Evolutionary conservation across 352 stramenopile genomes (phyloP), one percentile per base, ranked within the genome.

Genomic region (Halophytophthora polymorphica): DNA sequence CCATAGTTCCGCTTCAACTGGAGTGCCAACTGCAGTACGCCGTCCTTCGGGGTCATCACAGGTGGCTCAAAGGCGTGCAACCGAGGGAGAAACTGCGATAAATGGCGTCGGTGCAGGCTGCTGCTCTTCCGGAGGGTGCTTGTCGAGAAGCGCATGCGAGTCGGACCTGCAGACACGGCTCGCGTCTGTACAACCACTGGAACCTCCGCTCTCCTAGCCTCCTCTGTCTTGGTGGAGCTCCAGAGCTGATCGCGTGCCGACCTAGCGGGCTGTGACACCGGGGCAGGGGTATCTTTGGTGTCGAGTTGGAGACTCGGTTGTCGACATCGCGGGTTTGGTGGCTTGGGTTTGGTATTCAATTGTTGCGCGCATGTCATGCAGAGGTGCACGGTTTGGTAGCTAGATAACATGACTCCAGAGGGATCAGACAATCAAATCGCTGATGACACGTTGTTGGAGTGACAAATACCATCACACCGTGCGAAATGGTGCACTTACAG

Each of bases 361-460:
- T 44, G 39, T 10, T 59, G 34, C 11, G 72, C 60, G 21, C 72
- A 83, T 13, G 46, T 15, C 11, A 76, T 66, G 18, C 72, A 83
- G 29, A 83, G 28, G 12, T 63, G 65, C 11, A 73, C 47, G 13
- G 66, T 82, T 38, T 76, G 71, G 25, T 82, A 82, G 5, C 71
- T 82, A 19, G 13, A 12, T 50, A 22, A 14, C 28, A 45, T 13
- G 19, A 28, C 22, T n/a, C n/a, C 28, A 17, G 14, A 45, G 3
- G 8, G 41, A 7, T 19, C n/a, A 22, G 37, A 14, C 29, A 35
- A 6, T 14, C 48, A 18, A 19, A 18, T 39, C 7, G 15, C 10
- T 7, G 25, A 25, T 36, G 10, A 15, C 23, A 6, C 19, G 21
- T n/a, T n/a, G n/a, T n/a, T n/a, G n/a, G n/a, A n/a, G n/a, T n/a